Conservation (phyloP, 1,284 basidiomycete genomes). For the Ceratobasidium sp. region DNA sequence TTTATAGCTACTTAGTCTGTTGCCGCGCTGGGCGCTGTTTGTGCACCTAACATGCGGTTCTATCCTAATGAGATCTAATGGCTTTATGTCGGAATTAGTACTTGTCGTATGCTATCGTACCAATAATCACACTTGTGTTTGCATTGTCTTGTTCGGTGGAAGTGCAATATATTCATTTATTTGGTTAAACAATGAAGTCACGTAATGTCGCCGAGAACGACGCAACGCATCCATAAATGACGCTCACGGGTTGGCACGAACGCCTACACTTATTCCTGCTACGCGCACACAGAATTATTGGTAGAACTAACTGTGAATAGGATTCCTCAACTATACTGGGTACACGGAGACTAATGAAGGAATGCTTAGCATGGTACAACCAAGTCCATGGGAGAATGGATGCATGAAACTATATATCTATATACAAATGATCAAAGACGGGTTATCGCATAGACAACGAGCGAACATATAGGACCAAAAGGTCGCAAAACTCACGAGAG, state of each 20-base stretch:
- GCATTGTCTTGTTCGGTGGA: neutral
- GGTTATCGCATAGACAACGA: neutral
- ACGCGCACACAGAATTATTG: too few species aligned
- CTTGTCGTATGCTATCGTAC: slow-evolving; percentile 31
- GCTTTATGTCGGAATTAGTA: neutral
- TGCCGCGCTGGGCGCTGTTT: slow-evolving; percentile 34
- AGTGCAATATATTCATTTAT: slow-evolving; percentile 12
- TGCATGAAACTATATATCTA: neutral
- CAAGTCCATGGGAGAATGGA: neutral
- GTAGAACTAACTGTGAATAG: too few species aligned
- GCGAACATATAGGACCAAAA: too few species aligned
- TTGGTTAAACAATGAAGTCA: neutral
- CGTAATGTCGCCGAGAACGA: neutral
- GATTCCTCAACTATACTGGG: too few species aligned
- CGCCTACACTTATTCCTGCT: too few species aligned
- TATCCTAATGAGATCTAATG: slow-evolving; percentile 23
- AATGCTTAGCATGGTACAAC: neutral
- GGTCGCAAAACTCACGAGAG: neutral
- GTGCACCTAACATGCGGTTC: slow-evolving; percentile 32
- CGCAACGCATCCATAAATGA: too few species aligned
- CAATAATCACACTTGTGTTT: slow-evolving; percentile 10
- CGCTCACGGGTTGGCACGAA: too few species aligned
- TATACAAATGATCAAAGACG: neutral
- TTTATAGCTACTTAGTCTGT: neutral
- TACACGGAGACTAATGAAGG: too few species aligned